Evolutionary conservation across 768 basidiomycete species (phyloP).

Genomic region (Boletus insuetus): DNA sequence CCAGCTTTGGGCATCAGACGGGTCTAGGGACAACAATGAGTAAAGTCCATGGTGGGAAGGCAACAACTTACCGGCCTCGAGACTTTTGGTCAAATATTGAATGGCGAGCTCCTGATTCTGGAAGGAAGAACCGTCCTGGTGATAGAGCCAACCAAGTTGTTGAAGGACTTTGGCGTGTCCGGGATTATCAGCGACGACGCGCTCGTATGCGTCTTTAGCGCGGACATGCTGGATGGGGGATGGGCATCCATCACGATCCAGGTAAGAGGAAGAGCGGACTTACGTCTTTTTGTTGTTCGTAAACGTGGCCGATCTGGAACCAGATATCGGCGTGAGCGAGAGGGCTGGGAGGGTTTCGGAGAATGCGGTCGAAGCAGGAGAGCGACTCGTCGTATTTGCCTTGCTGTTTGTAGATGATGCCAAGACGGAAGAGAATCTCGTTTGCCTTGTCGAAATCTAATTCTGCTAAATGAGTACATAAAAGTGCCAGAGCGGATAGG

Average conservation of each 20-base stretch:
- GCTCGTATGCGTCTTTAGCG: slow-evolving; percentile 94
- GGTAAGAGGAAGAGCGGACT: slow-evolving; percentile 25
- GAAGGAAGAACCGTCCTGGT: slow-evolving; percentile 92
- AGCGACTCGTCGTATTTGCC: slow-evolving; percentile 88
- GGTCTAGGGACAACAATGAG: slow-evolving; percentile 51
- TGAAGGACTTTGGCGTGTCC: slow-evolving; percentile 96
- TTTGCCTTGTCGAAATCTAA: slow-evolving; percentile 97
- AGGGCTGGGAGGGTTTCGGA: slow-evolving; percentile 92
- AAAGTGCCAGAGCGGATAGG: neutral
- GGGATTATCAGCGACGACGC: slow-evolving; percentile 90
- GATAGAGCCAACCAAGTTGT: slow-evolving; percentile 97
- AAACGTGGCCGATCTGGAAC: slow-evolving; percentile 99
- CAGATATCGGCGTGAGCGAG: slow-evolving; percentile 97
- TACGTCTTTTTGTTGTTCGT: slow-evolving; percentile 96
- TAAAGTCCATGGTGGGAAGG: neutral
- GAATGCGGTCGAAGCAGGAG: slow-evolving; percentile 93
- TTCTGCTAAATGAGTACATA: slow-evolving; percentile 32
- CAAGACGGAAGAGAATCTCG: slow-evolving; percentile 95
- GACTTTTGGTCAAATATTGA: slow-evolving; percentile 87
- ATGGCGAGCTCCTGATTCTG: slow-evolving; percentile 96
- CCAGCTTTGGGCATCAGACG: slow-evolving; percentile 97
- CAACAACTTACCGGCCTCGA: slow-evolving; percentile 78
- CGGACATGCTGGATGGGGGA: slow-evolving; percentile 61
- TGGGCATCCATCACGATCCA: slow-evolving; percentile 10
- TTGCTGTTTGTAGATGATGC: slow-evolving; percentile 99